These are phyloP conservation scores for Pelargonium myrrhifolium DNA, from an alignment of 441 rosid genomes.

Conservation along the genomic window DNA sequence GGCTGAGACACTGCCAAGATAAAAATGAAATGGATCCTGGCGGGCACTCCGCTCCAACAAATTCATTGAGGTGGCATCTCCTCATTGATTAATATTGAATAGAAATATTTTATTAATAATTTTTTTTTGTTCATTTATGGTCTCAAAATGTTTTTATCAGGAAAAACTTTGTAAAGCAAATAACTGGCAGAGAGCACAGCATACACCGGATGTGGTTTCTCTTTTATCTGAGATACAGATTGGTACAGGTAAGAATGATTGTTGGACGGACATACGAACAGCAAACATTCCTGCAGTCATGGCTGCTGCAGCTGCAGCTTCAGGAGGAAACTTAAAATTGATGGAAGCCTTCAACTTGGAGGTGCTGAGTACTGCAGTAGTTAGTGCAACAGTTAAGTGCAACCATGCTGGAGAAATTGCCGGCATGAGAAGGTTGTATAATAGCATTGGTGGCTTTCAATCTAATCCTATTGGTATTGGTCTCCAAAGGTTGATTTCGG, in stretches of 20 bases:
- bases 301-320: slow-evolving; percentile 98
- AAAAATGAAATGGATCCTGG: too few relatives aligned
- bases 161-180: slow-evolving; percentile 97
- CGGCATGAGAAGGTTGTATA: slow-evolving; percentile 95
- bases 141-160: slow-evolving; percentile 35
- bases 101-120: background rate
- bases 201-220: slow-evolving; percentile 86
- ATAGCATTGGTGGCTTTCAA: slow-evolving; percentile 92
- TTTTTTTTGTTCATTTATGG: slow-evolving; percentile 9
- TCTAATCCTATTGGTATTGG: slow-evolving; percentile 47
- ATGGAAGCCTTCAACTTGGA: slow-evolving; percentile 86
- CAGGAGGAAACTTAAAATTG: slow-evolving; percentile 82
- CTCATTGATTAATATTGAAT: background rate
- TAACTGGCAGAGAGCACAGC: slow-evolving; percentile 88
- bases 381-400: slow-evolving; percentile 92
- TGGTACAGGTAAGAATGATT: slow-evolving; percentile 85
- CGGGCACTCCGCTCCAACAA: too few relatives aligned
- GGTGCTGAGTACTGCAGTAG: slow-evolving; percentile 91
- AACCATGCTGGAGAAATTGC: slow-evolving; percentile 98
- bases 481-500: slow-evolving; percentile 81
- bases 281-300: slow-evolving; percentile 97
- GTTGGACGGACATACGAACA: slow-evolving; percentile 78
- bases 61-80: too few relatives aligned
- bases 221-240: slow-evolving; percentile 90
- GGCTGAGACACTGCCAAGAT: too few relatives aligned